Conservation (phyloP, 768 basidiomycete genomes). For the Boletus huronensis region DNA sequence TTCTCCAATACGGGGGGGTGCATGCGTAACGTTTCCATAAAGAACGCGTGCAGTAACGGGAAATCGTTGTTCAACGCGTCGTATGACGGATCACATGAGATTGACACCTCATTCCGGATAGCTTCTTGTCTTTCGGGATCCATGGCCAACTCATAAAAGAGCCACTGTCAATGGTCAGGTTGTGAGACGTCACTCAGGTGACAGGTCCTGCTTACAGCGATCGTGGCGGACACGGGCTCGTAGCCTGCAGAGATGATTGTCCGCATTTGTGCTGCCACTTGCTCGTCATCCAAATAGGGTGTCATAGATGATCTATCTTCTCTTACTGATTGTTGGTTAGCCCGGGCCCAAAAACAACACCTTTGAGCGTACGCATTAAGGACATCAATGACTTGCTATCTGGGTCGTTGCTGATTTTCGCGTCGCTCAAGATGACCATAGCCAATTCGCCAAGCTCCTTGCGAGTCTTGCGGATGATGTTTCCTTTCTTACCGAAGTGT, state of each 20-base stretch:
- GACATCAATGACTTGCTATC: conserved; percentile 50
- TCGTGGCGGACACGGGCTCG: conserved; percentile 37
- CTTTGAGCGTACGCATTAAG: conserved; percentile 43
- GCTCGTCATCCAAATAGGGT: conserved; percentile 43
- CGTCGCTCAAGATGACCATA: conserved; percentile 51
- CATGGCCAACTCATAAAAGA: conserved; percentile 57
- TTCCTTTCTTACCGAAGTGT: conserved; percentile 53
- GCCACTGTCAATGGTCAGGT: conserved; percentile 45
- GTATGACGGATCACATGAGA: conserved; percentile 45
- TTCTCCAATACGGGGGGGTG: conserved; percentile 64
- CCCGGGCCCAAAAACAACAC: not conserved
- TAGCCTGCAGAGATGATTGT: conserved; percentile 59
- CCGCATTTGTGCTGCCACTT: conserved; percentile 58
- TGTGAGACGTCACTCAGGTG: not conserved
- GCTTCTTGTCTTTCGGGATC: conserved; percentile 49
- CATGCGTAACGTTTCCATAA: conserved; percentile 60
- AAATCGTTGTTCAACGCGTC: conserved; percentile 48
- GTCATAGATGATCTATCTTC: conserved; percentile 43
- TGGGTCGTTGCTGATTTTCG: conserved; percentile 43
- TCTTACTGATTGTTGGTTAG: conserved; percentile 30
- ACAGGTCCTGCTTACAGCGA: conserved; percentile 26
- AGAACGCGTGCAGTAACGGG: conserved; percentile 56
- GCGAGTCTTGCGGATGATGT: conserved; percentile 53
- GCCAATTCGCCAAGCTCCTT: conserved; percentile 52
- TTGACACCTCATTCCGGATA: conserved; percentile 53